Conservation (phyloP, 805 yeast genomes). For the Hanseniaspora opuntiae region DNA sequence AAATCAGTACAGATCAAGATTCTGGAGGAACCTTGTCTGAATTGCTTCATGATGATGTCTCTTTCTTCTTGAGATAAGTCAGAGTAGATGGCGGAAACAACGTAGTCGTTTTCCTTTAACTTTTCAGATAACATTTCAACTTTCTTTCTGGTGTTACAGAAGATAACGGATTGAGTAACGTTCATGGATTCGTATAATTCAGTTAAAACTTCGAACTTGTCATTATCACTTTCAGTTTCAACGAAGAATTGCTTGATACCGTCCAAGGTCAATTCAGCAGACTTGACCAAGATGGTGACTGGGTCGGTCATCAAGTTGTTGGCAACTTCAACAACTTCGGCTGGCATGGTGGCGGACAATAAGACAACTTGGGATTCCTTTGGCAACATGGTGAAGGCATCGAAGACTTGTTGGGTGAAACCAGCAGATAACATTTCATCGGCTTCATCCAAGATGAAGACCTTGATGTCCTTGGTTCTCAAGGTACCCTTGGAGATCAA, state of each 20-base stretch:
- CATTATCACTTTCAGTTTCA: slow-evolving; percentile 81
- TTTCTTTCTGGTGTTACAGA: slow-evolving; percentile 92
- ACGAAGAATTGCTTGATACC: slow-evolving; percentile 89
- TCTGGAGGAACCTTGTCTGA: slow-evolving; percentile 85
- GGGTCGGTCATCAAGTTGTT: slow-evolving; percentile 87
- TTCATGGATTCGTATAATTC: slow-evolving; percentile 91
- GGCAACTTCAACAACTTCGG: slow-evolving; percentile 83
- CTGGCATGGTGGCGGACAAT: slow-evolving; percentile 87
- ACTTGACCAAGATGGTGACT: slow-evolving; percentile 81
- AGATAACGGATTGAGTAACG: slow-evolving; percentile 93
- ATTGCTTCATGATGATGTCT: slow-evolving; percentile 88
- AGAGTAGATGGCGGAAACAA: slow-evolving; percentile 92
- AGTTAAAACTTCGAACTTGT: slow-evolving; percentile 87
- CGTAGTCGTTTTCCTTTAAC: slow-evolving; percentile 67
- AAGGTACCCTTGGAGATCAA: slow-evolving; percentile 85
- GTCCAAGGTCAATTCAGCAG: slow-evolving; percentile 85
- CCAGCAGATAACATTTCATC: slow-evolving; percentile 85
- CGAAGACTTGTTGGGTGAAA: slow-evolving; percentile 89
- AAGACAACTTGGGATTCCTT: slow-evolving; percentile 81
- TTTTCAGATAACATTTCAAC: slow-evolving; percentile 81
- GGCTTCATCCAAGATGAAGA: slow-evolving; percentile 95
- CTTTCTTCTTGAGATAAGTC: slow-evolving; percentile 93
- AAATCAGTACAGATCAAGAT: slow-evolving; percentile 92
- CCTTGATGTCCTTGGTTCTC: slow-evolving; percentile 70
- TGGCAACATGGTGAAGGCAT: slow-evolving; percentile 75